phyloP scores from a whole-genome alignment of 495 filamentous ascomycete species.

The Lophium mytilinum region DNA sequence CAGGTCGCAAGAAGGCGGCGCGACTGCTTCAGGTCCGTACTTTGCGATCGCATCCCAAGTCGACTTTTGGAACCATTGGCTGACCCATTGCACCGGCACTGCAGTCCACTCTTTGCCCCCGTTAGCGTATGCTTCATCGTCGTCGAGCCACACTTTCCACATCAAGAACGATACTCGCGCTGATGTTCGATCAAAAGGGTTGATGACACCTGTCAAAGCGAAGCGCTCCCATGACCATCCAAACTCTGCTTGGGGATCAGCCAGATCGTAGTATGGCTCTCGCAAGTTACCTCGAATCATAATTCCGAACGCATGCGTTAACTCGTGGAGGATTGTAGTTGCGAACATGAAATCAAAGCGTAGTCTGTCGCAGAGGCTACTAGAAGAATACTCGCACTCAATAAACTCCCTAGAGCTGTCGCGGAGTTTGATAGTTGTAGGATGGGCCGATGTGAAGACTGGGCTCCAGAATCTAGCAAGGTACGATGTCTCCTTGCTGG shows the following conservation, averaged over 20 bases:
- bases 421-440: conserved; percentile 10
- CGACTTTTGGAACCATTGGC: conserved; percentile 17
- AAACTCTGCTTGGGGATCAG: conserved; percentile 10
- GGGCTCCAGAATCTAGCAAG: not conserved
- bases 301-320: conserved; percentile 15
- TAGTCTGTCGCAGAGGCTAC: conserved; percentile 6
- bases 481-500: not conserved
- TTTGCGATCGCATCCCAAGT: conserved; percentile 16
- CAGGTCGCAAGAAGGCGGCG: conserved; percentile 2
- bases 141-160: conserved; percentile 9
- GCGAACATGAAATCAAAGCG: conserved; percentile 19
- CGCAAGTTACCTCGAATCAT: conserved; percentile 16
- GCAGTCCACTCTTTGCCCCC: conserved; percentile 13
- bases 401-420: not conserved
- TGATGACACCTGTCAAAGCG: conserved; percentile 16
- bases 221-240: conserved; percentile 21
- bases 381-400: conserved; percentile 2
- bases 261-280: conserved; percentile 10
- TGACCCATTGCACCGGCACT: conserved; percentile 11
- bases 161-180: conserved; percentile 3
- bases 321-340: conserved; percentile 12
- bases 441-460: conserved; percentile 1
- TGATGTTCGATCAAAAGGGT: conserved; percentile 11
- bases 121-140: not conserved
- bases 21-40: conserved; percentile 7